Percentiles rank a stretch among this genome's conserved stretches.
Evolutionary conservation across 108 stramenopile species (phyloP).

Genomic region (Pseudonitzschia delicatissima): DNA sequence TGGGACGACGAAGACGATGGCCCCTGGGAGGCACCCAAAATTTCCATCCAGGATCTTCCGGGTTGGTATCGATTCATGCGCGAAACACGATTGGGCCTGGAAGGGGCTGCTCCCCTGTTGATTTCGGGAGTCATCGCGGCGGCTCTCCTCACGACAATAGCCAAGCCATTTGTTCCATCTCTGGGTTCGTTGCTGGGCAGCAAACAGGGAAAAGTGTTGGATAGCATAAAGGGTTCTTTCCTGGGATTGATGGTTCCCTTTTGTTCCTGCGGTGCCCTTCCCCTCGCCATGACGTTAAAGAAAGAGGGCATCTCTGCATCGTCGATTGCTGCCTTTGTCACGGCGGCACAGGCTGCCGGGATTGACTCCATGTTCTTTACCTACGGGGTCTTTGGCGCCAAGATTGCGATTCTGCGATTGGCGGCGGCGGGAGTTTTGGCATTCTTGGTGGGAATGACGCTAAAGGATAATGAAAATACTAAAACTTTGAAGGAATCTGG

Average conservation of each 20-base stretch:
- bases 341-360: conserved; percentile 26
- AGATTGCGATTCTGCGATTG: conserved; percentile 16
- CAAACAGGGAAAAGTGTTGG: not conserved
- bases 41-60: not conserved
- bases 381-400: conserved; percentile 21
- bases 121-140: conserved; percentile 6
- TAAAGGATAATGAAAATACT: not conserved
- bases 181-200: not conserved
- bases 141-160: conserved; percentile 12
- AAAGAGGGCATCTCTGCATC: conserved; percentile 13
- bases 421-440: conserved; percentile 15
- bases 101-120: conserved; percentile 17
- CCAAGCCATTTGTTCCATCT: conserved; percentile 5
- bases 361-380: conserved; percentile 20
- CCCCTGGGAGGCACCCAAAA: conserved; percentile 20
- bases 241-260: conserved; percentile 29
- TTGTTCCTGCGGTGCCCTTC: conserved; percentile 31
- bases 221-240: not conserved
- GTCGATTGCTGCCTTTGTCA: conserved; percentile 32
- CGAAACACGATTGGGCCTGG: conserved; percentile 10
- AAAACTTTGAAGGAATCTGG: not conserved
- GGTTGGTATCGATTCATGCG: not conserved
- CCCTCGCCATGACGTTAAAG: conserved; percentile 17
- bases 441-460: conserved; percentile 16
- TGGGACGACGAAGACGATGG: conserved; percentile 39